These are phyloP conservation scores for Cerioporus squamosus DNA, from an alignment of 1,284 basidiomycete genomes.

Conservation along the genomic window DNA sequence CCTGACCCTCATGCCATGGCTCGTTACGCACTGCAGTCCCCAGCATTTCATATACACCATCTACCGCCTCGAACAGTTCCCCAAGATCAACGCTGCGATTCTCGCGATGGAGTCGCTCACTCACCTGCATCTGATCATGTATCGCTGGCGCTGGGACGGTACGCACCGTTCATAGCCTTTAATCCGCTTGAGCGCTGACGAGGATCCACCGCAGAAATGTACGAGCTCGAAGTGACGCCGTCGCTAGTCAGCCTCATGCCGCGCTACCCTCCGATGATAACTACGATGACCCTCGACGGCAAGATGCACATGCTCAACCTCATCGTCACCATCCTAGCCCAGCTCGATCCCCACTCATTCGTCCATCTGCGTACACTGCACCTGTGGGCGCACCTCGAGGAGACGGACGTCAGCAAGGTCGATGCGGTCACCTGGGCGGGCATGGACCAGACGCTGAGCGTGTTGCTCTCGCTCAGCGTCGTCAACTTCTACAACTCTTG, in stretches of 20 bases:
- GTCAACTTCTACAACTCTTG: constrained; percentile 17
- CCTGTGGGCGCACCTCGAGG: constrained; percentile 12
- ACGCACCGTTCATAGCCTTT: not conserved
- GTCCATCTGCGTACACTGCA: constrained; percentile 16
- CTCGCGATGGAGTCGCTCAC: constrained; percentile 7
- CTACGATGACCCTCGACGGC: constrained; percentile 19
- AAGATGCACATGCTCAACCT: constrained; percentile 14
- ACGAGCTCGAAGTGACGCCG: constrained; percentile 9
- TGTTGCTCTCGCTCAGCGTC: constrained; percentile 15
- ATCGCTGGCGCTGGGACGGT: constrained; percentile 19
- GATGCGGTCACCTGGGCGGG: constrained; percentile 11
- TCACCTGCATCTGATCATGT: constrained; percentile 20
- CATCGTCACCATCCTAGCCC: constrained; percentile 9
- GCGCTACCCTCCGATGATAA: constrained; percentile 10
- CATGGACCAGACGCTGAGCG: constrained; percentile 21
- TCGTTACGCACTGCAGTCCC: constrained; percentile 12
- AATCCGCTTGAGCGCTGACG: not conserved
- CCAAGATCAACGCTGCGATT: constrained; percentile 16
- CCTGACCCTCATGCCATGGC: constrained; percentile 22
- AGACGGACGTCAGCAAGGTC: constrained; percentile 5
- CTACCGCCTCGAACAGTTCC: constrained; percentile 19
- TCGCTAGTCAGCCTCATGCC: constrained; percentile 11
- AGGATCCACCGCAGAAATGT: constrained; percentile 1
- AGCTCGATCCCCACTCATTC: constrained; percentile 19
- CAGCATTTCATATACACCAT: constrained; percentile 17